Conservation (phyloP, 805 yeast species). For the Alloascoidea africana region DNA sequence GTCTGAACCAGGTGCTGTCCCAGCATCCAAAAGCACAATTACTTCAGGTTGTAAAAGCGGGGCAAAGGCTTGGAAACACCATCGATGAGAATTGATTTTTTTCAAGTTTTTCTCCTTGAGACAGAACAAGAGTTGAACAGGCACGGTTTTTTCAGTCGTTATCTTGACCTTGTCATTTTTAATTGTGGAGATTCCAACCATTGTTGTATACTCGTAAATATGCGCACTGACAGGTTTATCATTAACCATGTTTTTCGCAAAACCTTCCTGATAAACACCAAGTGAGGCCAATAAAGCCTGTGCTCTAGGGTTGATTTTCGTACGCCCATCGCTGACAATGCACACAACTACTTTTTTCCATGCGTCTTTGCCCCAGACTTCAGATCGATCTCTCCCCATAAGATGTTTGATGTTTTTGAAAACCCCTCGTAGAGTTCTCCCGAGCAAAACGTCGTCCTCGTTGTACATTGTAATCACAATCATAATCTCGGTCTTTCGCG, state of each 20-base stretch:
- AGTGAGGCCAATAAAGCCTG: slow-evolving; percentile 69
- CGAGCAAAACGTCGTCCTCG: slow-evolving; percentile 71
- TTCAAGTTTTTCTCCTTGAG: slow-evolving; percentile 78
- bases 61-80: slow-evolving; percentile 92
- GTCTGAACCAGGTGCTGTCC: slow-evolving; percentile 78
- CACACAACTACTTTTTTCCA: slow-evolving; percentile 92
- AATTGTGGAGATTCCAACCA: slow-evolving; percentile 68
- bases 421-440: slow-evolving; percentile 78
- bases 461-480: slow-evolving; percentile 84
- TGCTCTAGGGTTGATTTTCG: slow-evolving; percentile 65
- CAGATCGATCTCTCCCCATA: slow-evolving; percentile 42
- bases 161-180: slow-evolving; percentile 45
- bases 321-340: slow-evolving; percentile 85
- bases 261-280: slow-evolving; percentile 91
- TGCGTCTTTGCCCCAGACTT: slow-evolving; percentile 86
- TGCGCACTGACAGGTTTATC: slow-evolving; percentile 73
- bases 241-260: slow-evolving; percentile 83
- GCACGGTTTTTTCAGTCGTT: slow-evolving; percentile 49
- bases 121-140: slow-evolving; percentile 82
- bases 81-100: slow-evolving; percentile 89
- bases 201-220: slow-evolving; percentile 85
- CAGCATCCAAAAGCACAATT: slow-evolving; percentile 80
- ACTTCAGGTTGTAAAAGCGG: slow-evolving; percentile 71
- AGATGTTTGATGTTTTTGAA: slow-evolving; percentile 76
- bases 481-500: slow-evolving; percentile 73